These are phyloP conservation scores for Tetrapisispora fleetii DNA, from an alignment of 805 yeast species.

Conservation along the genomic window DNA sequence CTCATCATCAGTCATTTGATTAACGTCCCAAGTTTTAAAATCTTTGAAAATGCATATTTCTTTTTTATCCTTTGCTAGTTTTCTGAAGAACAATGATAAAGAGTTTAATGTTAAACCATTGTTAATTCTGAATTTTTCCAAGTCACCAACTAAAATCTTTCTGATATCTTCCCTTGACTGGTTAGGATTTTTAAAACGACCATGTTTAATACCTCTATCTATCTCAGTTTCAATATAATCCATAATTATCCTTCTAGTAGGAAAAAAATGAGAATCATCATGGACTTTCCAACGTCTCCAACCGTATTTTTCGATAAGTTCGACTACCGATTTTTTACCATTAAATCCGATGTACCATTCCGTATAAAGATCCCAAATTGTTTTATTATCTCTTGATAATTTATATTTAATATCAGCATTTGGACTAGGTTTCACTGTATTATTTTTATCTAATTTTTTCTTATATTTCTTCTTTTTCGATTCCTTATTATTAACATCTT, in stretches of 20 bases:
- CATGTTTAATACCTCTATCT: constrained; percentile 26
- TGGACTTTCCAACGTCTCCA: constrained; percentile 32
- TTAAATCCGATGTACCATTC: constrained; percentile 32
- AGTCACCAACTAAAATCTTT: constrained; percentile 26
- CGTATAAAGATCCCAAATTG: constrained; percentile 30
- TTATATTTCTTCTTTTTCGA: neutral
- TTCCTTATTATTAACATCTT: neutral
- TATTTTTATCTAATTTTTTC: neutral
- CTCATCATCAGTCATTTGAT: constrained; percentile 25
- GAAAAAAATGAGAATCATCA: constrained; percentile 32
- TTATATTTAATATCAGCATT: constrained; percentile 24
- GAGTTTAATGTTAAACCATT: constrained; percentile 29
- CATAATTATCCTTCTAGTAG: constrained; percentile 31
- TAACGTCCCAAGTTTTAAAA: constrained; percentile 25
- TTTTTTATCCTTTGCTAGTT: constrained; percentile 20
- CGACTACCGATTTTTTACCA: constrained; percentile 25
- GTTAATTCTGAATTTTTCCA: constrained; percentile 28
- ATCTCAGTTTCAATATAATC: constrained; percentile 31
- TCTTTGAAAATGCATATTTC: constrained; percentile 27
- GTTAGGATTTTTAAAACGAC: constrained; percentile 22
- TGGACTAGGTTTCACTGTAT: constrained; percentile 1
- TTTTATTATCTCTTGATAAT: constrained; percentile 30
- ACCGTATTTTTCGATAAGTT: constrained; percentile 28
- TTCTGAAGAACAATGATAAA: constrained; percentile 26
- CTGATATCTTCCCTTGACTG: constrained; percentile 26